These are phyloP conservation scores for Xylona heveae DNA, from an alignment of 495 filamentous ascomycete genomes.

Conservation along the genomic window DNA sequence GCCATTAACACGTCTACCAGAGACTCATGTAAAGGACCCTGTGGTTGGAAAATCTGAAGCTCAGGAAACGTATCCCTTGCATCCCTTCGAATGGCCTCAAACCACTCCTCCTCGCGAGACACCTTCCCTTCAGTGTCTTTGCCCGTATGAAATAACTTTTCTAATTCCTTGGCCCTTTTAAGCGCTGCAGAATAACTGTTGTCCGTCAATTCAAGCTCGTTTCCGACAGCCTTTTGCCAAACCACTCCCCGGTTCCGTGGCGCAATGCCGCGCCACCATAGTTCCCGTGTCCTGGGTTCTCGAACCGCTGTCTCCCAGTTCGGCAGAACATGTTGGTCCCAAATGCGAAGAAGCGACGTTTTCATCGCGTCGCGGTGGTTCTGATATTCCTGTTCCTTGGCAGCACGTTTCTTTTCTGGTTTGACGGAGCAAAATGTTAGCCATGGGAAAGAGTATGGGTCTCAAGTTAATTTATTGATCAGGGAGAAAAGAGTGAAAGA, in stretches of 20 bases:
- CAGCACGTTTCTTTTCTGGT: constrained; percentile 26
- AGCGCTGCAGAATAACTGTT: constrained; percentile 63
- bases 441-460: neutral
- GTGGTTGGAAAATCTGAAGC: constrained; percentile 57
- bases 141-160: constrained; percentile 19
- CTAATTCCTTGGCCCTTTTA: constrained; percentile 45
- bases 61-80: constrained; percentile 54
- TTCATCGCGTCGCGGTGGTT: constrained; percentile 47
- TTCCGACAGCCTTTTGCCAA: constrained; percentile 79
- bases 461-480: constrained; percentile 3
- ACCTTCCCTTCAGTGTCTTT: constrained; percentile 5
- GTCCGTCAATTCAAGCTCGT: constrained; percentile 59
- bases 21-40: constrained; percentile 48
- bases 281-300: constrained; percentile 58
- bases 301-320: constrained; percentile 59
- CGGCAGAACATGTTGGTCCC: constrained; percentile 74
- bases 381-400: constrained; percentile 24
- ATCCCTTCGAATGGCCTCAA: constrained; percentile 48
- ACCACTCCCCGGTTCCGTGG: constrained; percentile 58
- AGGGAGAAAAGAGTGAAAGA: constrained; percentile 1
- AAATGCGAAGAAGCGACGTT: constrained; percentile 42
- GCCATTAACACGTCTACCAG: constrained; percentile 69
- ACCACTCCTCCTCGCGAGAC: constrained; percentile 36
- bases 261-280: constrained; percentile 88
- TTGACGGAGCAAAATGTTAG: constrained; percentile 1